These are phyloP conservation scores for Aureobasidium sp. DNA, from an alignment of 2,329 filamentous ascomycete genomes.

Conservation along the genomic window DNA sequence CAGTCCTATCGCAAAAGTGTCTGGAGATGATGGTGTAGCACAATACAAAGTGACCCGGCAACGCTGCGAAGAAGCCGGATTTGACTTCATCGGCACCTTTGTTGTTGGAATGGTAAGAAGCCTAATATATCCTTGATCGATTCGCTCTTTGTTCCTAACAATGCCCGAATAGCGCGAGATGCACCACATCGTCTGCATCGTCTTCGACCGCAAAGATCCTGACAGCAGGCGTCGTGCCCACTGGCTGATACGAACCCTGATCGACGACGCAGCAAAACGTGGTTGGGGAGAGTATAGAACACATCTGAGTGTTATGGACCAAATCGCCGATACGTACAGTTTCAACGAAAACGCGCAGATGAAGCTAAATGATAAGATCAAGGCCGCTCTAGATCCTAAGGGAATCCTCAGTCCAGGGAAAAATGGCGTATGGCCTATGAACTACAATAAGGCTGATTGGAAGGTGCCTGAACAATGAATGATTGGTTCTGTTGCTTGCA, in stretches of 20 bases:
- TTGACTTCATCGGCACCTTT: constrained; percentile 48
- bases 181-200: constrained; percentile 50
- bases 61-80: constrained; percentile 33
- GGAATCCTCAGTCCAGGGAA: constrained; percentile 42
- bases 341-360: constrained; percentile 37
- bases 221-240: constrained; percentile 34
- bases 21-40: constrained; percentile 39
- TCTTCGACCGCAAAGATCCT: constrained; percentile 42
- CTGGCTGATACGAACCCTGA: constrained; percentile 33
- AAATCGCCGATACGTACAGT: constrained; percentile 39
- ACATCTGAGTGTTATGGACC: constrained; percentile 40
- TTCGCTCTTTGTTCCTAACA: not conserved
- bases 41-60: constrained; percentile 37
- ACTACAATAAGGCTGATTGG: not conserved
- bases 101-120: constrained; percentile 36
- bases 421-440: constrained; percentile 39
- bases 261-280: constrained; percentile 34
- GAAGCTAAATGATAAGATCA: constrained; percentile 40
- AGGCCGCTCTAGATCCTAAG: constrained; percentile 43
- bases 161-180: constrained; percentile 37
- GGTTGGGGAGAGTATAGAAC: constrained; percentile 43
- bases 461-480: not conserved
- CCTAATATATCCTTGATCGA: too few species aligned
- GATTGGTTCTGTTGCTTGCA: not conserved
- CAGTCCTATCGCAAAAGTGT: constrained; percentile 45